Evolutionary conservation across 306 rosid genomes (phyloP).

Genomic region (Canavalia gladiata): DNA sequence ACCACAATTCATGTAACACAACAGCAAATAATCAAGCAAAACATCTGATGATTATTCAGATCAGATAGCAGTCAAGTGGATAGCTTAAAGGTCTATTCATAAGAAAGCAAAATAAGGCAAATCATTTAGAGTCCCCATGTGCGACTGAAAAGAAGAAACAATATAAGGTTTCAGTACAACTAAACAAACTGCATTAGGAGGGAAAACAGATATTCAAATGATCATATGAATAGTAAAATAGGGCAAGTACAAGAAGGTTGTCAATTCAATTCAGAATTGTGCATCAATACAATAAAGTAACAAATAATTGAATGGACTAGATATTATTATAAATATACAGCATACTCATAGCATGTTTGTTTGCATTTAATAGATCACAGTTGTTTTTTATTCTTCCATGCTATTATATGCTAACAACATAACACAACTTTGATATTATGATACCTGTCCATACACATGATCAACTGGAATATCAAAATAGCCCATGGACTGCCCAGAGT

Average conservation of each 20-base stretch:
- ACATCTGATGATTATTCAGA: not conserved
- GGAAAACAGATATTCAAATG: slow-evolving; percentile 11
- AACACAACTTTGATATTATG: not conserved
- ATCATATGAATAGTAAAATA: slow-evolving; percentile 33
- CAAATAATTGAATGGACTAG: slow-evolving; percentile 20
- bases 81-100: slow-evolving; percentile 6
- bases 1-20: not conserved
- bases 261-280: slow-evolving; percentile 34
- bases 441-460: slow-evolving; percentile 98
- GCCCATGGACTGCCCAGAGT: slow-evolving; percentile 99
- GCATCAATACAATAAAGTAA: slow-evolving; percentile 19
- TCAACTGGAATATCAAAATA: slow-evolving; percentile 99
- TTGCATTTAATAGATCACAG: slow-evolving; percentile 17
- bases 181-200: slow-evolving; percentile 2
- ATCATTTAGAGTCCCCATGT: not conserved
- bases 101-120: not conserved
- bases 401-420: slow-evolving; percentile 30
- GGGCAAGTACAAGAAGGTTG: not conserved
- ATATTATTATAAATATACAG: slow-evolving; percentile 1
- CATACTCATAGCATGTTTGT: slow-evolving; percentile 3
- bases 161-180: not conserved
- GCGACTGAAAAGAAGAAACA: not conserved
- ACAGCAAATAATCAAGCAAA: slow-evolving; percentile 12
- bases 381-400: slow-evolving; percentile 33
- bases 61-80: not conserved